Evolutionary conservation across 225 moss, liverwort and hornwort species (phyloP).

Genomic region (Ulota crispa): DNA sequence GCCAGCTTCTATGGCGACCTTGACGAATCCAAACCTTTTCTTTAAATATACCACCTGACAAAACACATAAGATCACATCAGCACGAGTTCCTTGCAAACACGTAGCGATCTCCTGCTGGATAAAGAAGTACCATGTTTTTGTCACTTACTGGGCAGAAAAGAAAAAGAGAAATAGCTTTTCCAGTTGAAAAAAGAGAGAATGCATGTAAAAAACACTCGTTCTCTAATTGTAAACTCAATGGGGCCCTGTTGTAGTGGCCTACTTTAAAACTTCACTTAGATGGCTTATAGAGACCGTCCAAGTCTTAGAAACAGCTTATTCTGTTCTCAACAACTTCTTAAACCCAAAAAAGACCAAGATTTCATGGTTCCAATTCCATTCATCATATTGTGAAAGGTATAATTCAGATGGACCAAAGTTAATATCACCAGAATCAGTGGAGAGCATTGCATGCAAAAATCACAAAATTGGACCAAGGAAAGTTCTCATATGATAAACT

Average conservation of each 20-base stretch:
- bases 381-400: neutral
- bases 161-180: neutral
- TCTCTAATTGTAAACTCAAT: neutral
- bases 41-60: slow-evolving; percentile 75
- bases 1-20: slow-evolving; percentile 79
- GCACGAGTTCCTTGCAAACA: neutral
- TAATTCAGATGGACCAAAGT: neutral
- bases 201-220: neutral
- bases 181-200: neutral
- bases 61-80: slow-evolving; percentile 13
- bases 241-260: too few species aligned
- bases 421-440: neutral
- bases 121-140: neutral
- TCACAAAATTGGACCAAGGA: neutral
- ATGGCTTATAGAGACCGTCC: neutral
- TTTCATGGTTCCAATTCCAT: neutral
- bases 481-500: neutral
- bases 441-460: neutral
- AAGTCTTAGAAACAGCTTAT: neutral
- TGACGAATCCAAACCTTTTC: slow-evolving; percentile 74
- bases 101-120: neutral
- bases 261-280: too few species aligned
- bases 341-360: neutral
- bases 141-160: neutral
- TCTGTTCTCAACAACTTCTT: neutral